These are phyloP conservation scores for Alternaria ventricosa DNA, from an alignment of 2,329 filamentous ascomycete species.

Conservation along the genomic window DNA sequence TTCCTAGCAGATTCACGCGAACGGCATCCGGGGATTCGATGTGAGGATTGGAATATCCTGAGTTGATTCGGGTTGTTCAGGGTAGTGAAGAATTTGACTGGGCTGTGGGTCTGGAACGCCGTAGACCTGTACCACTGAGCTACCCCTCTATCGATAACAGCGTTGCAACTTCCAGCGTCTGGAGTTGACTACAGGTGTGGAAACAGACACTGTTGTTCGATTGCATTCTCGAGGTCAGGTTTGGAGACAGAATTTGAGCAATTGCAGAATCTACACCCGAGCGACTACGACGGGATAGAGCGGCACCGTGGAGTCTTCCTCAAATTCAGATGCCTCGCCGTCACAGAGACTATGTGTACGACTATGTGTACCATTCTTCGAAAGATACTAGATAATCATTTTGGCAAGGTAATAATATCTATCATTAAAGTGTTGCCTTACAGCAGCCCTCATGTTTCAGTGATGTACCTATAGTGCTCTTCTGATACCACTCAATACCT, in stretches of 20 bases:
- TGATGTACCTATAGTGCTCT: not conserved
- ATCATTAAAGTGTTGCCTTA: not conserved
- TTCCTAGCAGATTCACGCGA: not conserved
- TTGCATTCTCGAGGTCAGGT: not conserved
- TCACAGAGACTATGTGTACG: not conserved
- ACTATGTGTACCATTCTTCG: not conserved
- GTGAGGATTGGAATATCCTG: not conserved
- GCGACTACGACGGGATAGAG: not conserved
- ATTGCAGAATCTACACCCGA: not conserved
- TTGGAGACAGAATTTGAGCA: not conserved
- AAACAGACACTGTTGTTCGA: not conserved
- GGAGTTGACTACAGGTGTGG: not conserved
- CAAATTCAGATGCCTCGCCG: not conserved
- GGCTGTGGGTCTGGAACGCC: slow-evolving; percentile 1
- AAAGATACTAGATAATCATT: not conserved
- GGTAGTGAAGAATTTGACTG: not conserved
- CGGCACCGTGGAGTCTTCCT: not conserved
- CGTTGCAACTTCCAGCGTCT: not conserved
- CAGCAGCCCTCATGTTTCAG: not conserved
- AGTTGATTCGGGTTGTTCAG: not conserved
- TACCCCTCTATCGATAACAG: not conserved
- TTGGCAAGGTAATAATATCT: not conserved
- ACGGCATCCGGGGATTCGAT: not conserved
- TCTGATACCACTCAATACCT: not conserved
- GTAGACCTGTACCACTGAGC: not conserved